phyloP scores from a whole-genome alignment of 805 yeast species.

The Saccharomyces jurei region DNA sequence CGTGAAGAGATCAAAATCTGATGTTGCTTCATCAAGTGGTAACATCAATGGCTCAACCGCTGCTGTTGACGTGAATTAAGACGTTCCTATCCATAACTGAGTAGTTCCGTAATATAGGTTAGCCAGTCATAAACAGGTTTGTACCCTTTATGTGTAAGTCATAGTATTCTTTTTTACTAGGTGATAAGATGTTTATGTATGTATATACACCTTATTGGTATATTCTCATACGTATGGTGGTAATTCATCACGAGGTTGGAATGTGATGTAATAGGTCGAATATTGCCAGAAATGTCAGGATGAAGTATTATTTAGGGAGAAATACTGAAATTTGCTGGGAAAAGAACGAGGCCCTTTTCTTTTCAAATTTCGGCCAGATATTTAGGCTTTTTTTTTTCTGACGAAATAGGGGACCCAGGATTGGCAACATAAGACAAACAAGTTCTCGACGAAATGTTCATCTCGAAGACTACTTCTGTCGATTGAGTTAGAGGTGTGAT shows the following conservation, averaged over 20 bases:
- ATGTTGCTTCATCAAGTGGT: background rate
- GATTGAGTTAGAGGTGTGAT: background rate
- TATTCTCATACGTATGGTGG: background rate
- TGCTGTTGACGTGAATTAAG: background rate
- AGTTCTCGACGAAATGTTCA: background rate
- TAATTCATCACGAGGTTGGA: background rate
- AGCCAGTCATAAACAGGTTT: background rate
- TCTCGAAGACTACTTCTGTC: background rate
- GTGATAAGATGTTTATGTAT: background rate
- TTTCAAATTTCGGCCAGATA: background rate
- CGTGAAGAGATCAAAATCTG: conserved; percentile 31
- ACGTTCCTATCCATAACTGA: background rate
- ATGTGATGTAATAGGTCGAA: background rate
- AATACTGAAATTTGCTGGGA: background rate
- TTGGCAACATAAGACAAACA: background rate
- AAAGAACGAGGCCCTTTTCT: background rate
- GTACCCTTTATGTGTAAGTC: background rate
- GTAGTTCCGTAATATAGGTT: background rate
- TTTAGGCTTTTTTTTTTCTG: background rate
- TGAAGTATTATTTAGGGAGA: background rate
- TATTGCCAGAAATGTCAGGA: background rate
- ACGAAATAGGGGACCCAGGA: background rate
- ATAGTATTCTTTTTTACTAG: background rate
- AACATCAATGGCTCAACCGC: background rate
- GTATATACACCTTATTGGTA: background rate